These are phyloP conservation scores for Luffa aegyptiaca DNA, from an alignment of 306 rosid genomes.

Conservation along the genomic window DNA sequence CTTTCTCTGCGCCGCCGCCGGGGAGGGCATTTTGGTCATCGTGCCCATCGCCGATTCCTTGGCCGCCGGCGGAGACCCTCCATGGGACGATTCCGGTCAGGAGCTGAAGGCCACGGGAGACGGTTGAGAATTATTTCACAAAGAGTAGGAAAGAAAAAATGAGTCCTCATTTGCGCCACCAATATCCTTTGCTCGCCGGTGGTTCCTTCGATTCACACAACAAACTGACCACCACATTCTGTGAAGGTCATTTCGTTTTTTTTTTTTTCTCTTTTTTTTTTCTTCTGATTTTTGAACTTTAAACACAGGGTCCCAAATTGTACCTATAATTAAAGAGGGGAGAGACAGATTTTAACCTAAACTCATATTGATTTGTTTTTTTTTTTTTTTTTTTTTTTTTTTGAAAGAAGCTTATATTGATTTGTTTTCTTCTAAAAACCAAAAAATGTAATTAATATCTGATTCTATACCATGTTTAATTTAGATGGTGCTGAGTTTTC, in stretches of 20 bases:
- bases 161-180: no score
- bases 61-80: slow-evolving; percentile 34
- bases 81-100: not conserved
- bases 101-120: not conserved
- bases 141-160: no score
- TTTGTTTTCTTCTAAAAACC: not conserved
- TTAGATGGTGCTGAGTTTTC: no score
- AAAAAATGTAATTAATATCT: not conserved
- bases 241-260: not conserved
- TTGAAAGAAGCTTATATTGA: not conserved
- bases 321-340: not conserved
- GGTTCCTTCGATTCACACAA: not conserved
- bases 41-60: slow-evolving; percentile 59
- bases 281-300: not conserved
- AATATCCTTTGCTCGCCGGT: not conserved
- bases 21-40: slow-evolving; percentile 81
- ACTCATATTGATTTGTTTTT: not conserved
- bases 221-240: not conserved
- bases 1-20: slow-evolving; percentile 35
- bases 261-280: not conserved
- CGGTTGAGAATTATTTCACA: not conserved
- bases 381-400: no score
- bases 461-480: not conserved
- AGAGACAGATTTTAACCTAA: not conserved
- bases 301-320: not conserved